These are phyloP conservation scores for cucumber (Cucumis sativus) DNA, from an alignment of 306 rosid genomes.

Conservation along the genomic window Cucumber_9930_V3 NC_026655.2:20760501-20761000, in stretches of 20 bases:
- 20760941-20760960: slow-evolving; percentile 21
- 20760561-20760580: too few species aligned
- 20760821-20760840: background rate
- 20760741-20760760: background rate
- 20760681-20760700: background rate
- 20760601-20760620: too few species aligned
- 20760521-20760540: too few species aligned
- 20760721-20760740: background rate
- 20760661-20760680: background rate
- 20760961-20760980: slow-evolving; percentile 15
- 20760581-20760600: too few species aligned
- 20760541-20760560: too few species aligned
- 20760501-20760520: background rate
- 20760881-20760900: slow-evolving; percentile 18
- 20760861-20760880: background rate
- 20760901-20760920: slow-evolving; percentile 17
- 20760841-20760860: slow-evolving; percentile 6
- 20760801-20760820: background rate
- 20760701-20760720: background rate
- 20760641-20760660: too few species aligned
- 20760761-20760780: background rate
- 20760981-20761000: background rate
- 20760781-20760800: background rate
- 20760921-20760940: slow-evolving; percentile 7
- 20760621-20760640: background rate